Conservation (phyloP, 2,329 filamentous ascomycete genomes). For the Phaeoacremonium minimum region DNA sequence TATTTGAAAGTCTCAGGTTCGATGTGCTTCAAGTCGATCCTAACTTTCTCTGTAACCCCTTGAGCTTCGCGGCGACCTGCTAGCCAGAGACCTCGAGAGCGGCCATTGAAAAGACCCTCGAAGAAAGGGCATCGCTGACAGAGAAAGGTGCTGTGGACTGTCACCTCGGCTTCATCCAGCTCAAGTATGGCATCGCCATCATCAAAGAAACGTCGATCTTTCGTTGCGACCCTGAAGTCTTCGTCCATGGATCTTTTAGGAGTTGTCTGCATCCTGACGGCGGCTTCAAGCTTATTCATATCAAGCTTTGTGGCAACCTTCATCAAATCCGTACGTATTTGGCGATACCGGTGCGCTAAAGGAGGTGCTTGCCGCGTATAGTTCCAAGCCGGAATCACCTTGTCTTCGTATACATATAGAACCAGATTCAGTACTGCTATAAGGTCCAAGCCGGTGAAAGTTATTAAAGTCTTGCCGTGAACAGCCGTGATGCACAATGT, state of each 20-base stretch:
- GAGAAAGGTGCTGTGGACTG: conserved; percentile 73
- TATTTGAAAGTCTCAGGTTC: conserved; percentile 68
- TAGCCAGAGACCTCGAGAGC: conserved; percentile 81
- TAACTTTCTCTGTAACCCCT: conserved; percentile 40
- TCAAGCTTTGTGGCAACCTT: conserved; percentile 70
- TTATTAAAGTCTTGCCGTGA: conserved; percentile 51
- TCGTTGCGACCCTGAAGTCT: conserved; percentile 68
- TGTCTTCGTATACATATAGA: conserved; percentile 77
- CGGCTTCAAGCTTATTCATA: conserved; percentile 68
- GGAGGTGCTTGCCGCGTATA: conserved; percentile 62
- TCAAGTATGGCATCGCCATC: conserved; percentile 78
- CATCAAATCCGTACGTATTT: conserved; percentile 83
- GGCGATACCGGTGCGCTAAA: conserved; percentile 69
- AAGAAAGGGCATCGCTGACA: conserved; percentile 91
- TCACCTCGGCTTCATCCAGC: conserved; percentile 67
- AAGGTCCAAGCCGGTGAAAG: conserved; percentile 68
- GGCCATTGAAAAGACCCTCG: conserved; percentile 81
- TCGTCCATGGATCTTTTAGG: conserved; percentile 59
- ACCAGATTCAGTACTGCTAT: conserved; percentile 76
- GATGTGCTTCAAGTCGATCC: conserved; percentile 81
- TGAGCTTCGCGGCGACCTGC: conserved; percentile 55
- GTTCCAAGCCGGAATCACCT: conserved; percentile 81
- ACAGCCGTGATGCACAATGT: conserved; percentile 51
- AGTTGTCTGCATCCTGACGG: conserved; percentile 69
- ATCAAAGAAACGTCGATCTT: conserved; percentile 67